Conservation (phyloP, 163 green algal species). For the Prototheca cutis region DNA sequence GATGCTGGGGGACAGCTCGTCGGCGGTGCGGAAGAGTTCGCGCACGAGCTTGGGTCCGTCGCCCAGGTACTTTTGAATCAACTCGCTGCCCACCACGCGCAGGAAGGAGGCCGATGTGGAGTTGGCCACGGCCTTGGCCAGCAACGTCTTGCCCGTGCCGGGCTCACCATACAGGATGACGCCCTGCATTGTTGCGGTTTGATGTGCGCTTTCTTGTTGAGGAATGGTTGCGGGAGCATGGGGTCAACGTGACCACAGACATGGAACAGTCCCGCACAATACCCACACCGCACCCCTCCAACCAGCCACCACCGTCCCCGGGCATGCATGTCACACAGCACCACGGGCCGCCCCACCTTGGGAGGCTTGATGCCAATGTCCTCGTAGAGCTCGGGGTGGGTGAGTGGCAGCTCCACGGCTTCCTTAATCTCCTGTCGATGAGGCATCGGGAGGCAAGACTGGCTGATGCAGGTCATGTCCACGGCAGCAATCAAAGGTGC, state of each 20-base stretch:
- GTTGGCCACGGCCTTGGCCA: constrained; percentile 92
- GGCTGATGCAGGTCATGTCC: background rate
- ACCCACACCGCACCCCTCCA: too few species aligned
- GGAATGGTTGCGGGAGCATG: background rate
- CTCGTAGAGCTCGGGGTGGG: constrained; percentile 98
- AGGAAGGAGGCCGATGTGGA: constrained; percentile 89
- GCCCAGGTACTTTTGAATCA: constrained; percentile 93
- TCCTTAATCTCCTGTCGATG: constrained; percentile 97
- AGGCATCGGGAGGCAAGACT: too few species aligned
- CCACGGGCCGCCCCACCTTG: too few species aligned
- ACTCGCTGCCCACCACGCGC: constrained; percentile 74
- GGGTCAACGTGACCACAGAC: too few species aligned
- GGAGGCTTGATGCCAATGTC: constrained; percentile 99
- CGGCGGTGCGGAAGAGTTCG: constrained; percentile 95
- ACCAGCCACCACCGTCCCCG: too few species aligned
- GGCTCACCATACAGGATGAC: constrained; percentile 98
- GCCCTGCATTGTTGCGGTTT: constrained; percentile 40
- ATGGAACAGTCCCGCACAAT: too few species aligned
- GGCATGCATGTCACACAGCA: too few species aligned
- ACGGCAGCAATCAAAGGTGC: too few species aligned
- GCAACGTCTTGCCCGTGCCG: constrained; percentile 97
- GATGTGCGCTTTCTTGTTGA: too few species aligned
- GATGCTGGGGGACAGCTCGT: constrained; percentile 86
- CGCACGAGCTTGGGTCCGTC: constrained; percentile 96
- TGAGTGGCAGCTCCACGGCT: constrained; percentile 97